Evolutionary conservation across 495 filamentous ascomycete species (phyloP).

Genomic region (Talaromyces thailandensis): DNA sequence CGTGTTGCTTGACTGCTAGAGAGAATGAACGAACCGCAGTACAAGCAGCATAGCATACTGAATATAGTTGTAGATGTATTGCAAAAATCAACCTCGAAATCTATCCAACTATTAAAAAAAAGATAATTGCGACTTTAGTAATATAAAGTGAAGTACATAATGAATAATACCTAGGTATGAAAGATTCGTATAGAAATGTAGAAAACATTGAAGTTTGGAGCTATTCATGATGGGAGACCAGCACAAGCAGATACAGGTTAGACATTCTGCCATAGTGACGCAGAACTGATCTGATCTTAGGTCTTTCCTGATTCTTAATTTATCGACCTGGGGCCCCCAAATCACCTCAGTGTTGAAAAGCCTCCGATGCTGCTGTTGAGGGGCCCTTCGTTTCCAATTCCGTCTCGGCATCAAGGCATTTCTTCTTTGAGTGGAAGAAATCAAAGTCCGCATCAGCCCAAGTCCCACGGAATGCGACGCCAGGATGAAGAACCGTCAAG

Average conservation of each 20-base stretch:
- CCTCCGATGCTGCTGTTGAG: not conserved
- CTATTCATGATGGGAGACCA: not conserved
- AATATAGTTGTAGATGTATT: not conserved
- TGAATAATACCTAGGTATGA: not conserved
- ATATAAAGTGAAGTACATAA: not conserved
- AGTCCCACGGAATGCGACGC: conserved; percentile 1
- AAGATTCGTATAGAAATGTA: not conserved
- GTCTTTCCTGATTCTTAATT: not conserved
- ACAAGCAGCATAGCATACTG: not conserved
- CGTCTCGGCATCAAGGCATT: not conserved
- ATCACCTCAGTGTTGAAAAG: not conserved
- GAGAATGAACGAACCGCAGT: not conserved
- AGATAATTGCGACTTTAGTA: not conserved
- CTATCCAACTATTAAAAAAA: not conserved
- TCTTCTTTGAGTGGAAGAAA: not conserved
- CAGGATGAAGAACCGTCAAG: conserved; percentile 53
- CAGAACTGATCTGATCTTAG: not conserved
- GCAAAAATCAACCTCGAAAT: not conserved
- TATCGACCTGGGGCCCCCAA: not conserved
- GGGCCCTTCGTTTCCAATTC: not conserved
- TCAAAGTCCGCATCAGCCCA: not conserved
- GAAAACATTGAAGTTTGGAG: not conserved
- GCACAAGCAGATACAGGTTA: not conserved
- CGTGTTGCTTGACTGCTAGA: not conserved
- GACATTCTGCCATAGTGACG: not conserved